These are phyloP conservation scores for Saccharomyces pastorianus DNA, from an alignment of 1,139 yeast species.

Conservation along the genomic window DNA sequence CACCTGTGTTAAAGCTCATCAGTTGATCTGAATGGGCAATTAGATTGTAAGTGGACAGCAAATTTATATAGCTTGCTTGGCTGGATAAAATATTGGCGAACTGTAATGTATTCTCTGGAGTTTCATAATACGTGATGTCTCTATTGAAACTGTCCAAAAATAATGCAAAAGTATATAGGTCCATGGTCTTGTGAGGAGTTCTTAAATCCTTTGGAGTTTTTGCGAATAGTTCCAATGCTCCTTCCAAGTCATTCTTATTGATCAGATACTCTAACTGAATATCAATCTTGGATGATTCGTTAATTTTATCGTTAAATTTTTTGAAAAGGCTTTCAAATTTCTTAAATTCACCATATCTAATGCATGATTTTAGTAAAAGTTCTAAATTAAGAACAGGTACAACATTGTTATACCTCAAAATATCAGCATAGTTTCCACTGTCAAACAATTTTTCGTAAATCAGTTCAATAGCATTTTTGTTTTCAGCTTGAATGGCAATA, in stretches of 20 bases:
- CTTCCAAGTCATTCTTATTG: slow-evolving; percentile 16
- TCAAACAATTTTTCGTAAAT: slow-evolving; percentile 21
- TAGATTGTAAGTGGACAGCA: slow-evolving; percentile 19
- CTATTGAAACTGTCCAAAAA: slow-evolving; percentile 21
- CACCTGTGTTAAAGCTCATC: slow-evolving; percentile 4
- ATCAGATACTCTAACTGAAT: slow-evolving; percentile 24
- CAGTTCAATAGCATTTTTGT: slow-evolving; percentile 17
- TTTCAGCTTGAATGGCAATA: slow-evolving; percentile 26
- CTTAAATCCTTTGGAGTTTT: slow-evolving; percentile 5
- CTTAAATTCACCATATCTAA: slow-evolving; percentile 21
- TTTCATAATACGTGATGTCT: slow-evolving; percentile 4
- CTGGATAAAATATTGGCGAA: slow-evolving; percentile 26
- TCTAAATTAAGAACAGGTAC: slow-evolving; percentile 23
- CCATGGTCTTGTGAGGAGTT: slow-evolving; percentile 16
- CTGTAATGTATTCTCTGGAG: slow-evolving; percentile 24
- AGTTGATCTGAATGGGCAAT: slow-evolving; percentile 8
- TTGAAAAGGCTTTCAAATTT: slow-evolving; percentile 14
- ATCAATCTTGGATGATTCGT: slow-evolving; percentile 9
- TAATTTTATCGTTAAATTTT: slow-evolving; percentile 14
- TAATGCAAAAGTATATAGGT: slow-evolving; percentile 21
- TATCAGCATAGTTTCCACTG: slow-evolving; percentile 12
- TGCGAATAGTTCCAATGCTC: slow-evolving; percentile 17
- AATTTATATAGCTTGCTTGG: slow-evolving; percentile 15
- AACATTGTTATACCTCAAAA: slow-evolving; percentile 18
- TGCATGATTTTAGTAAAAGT: slow-evolving; percentile 22